These are phyloP conservation scores for Dysphania ambrosioides DNA, from an alignment of 148 eudicot species.

Conservation along the genomic window DNA sequence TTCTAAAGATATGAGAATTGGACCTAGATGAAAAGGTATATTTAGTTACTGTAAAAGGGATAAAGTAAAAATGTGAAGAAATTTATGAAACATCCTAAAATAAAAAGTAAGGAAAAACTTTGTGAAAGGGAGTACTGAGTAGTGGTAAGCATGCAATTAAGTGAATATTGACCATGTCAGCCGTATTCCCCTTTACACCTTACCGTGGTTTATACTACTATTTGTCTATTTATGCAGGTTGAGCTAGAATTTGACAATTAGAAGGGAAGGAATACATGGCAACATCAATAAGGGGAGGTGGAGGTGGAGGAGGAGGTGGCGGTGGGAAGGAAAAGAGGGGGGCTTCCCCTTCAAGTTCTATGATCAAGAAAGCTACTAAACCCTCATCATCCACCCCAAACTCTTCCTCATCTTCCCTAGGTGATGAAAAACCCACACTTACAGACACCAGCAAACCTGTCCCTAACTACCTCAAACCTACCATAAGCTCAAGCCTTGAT, in stretches of 20 bases:
- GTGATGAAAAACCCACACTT: constrained; percentile 18
- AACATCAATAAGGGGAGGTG: constrained; percentile 38
- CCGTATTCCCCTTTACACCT: background rate
- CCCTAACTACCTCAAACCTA: constrained; percentile 58
- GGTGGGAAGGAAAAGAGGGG: constrained; percentile 43
- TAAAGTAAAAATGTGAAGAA: too few relatives aligned
- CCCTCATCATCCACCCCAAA: constrained; percentile 16
- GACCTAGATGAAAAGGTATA: too few relatives aligned
- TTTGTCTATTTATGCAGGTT: constrained; percentile 16
- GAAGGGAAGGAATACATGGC: constrained; percentile 36
- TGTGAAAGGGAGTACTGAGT: too few relatives aligned
- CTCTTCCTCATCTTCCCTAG: constrained; percentile 15
- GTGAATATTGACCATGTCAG: background rate
- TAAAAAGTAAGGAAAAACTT: too few relatives aligned
- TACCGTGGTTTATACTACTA: too few relatives aligned
- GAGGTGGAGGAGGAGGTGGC: constrained; percentile 15
- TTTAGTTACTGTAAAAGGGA: too few relatives aligned
- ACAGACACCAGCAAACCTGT: constrained; percentile 32
- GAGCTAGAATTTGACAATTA: background rate
- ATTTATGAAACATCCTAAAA: too few relatives aligned
- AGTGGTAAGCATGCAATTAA: constrained; percentile 29
- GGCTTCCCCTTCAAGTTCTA: constrained; percentile 36
- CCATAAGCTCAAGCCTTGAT: constrained; percentile 39
- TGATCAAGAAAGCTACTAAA: constrained; percentile 20
- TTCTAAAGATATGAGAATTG: too few relatives aligned